Percentiles rank a stretch among this genome's conserved stretches.
Conservation (phyloP, 768 basidiomycete genomes). For the Tylopilus subfusipes region DNA sequence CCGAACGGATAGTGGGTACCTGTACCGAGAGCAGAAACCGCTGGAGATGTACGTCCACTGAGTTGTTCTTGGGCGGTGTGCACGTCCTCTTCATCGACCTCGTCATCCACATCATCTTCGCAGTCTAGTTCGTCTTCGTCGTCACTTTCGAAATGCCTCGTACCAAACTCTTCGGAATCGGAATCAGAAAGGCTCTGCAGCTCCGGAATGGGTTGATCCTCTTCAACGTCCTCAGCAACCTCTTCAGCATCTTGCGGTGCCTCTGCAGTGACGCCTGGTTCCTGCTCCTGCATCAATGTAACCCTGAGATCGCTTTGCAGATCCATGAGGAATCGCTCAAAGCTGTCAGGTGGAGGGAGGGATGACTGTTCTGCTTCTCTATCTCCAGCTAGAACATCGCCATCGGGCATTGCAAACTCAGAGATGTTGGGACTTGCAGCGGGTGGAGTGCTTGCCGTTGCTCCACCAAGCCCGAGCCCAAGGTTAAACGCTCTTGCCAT, state of each 20-base stretch:
- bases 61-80: slow-evolving; percentile 22
- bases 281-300: slow-evolving; percentile 47
- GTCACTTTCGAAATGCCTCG: slow-evolving; percentile 14
- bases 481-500: slow-evolving; percentile 80
- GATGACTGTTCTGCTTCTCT: slow-evolving; percentile 16
- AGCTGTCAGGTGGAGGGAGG: slow-evolving; percentile 58
- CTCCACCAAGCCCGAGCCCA: slow-evolving; percentile 50
- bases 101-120: slow-evolving; percentile 30
- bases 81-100: slow-evolving; percentile 24
- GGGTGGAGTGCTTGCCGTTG: slow-evolving; percentile 10
- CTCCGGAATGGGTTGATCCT: slow-evolving; percentile 23
- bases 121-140: slow-evolving; percentile 28
- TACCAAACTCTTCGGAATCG: slow-evolving; percentile 28
- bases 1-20: slow-evolving; percentile 9
- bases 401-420: slow-evolving; percentile 8
- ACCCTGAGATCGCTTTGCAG: slow-evolving; percentile 68
- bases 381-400: slow-evolving; percentile 3
- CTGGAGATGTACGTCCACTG: slow-evolving; percentile 27
- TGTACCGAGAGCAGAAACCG: slow-evolving; percentile 21
- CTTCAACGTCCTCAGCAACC: slow-evolving; percentile 13
- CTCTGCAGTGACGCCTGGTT: slow-evolving; percentile 4
- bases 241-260: slow-evolving; percentile 9
- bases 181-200: slow-evolving; percentile 23
- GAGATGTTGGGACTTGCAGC: slow-evolving; percentile 3
- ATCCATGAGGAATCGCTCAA: slow-evolving; percentile 79